Conservation (phyloP, 805 yeast genomes). For the Zygoascus tannicola region DNA sequence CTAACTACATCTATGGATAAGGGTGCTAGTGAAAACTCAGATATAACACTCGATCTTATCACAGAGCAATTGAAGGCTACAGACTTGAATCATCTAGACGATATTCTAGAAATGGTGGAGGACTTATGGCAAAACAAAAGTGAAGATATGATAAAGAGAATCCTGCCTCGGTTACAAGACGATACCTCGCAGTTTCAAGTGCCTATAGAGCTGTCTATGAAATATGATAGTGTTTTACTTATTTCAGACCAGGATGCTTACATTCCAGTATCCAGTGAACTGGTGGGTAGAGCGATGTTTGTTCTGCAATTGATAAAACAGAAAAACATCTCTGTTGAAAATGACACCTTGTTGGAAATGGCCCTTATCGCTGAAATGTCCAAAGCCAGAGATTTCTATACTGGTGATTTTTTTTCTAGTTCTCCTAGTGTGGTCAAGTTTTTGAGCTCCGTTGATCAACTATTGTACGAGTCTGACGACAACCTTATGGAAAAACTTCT, state of each 20-base stretch:
- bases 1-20: neutral
- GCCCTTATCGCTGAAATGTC: neutral
- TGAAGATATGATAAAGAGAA: neutral
- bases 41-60: no score
- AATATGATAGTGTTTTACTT: neutral
- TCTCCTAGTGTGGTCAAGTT: neutral
- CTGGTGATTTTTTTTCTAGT: neutral
- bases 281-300: neutral
- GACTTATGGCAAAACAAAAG: neutral
- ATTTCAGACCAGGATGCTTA: neutral
- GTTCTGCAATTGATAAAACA: neutral
- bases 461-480: neutral
- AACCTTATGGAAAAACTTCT: neutral
- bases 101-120: constrained; percentile 1
- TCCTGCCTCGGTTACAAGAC: neutral
- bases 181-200: neutral
- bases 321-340: neutral
- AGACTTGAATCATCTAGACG: neutral
- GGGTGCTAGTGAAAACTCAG: neutral
- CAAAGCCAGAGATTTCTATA: neutral
- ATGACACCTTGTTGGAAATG: neutral
- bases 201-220: neutral
- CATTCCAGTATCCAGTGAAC: neutral
- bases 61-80: neutral
- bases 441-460: neutral